Conservation (phyloP, 2,329 filamentous ascomycete species). For the Metarhizium brunneum region DNA sequence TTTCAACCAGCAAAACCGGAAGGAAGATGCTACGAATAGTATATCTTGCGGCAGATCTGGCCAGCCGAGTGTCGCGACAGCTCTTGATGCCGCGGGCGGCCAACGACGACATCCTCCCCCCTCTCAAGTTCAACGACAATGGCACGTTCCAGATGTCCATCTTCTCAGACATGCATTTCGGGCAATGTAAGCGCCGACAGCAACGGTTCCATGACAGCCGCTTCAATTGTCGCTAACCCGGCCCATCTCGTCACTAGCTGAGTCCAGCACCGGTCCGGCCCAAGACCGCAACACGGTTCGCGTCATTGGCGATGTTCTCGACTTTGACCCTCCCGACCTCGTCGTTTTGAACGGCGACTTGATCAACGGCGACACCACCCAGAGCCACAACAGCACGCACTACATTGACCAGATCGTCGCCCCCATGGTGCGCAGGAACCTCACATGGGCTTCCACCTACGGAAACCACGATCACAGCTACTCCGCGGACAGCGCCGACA, state of each 20-base stretch:
- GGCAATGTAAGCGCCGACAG: neutral
- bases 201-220: neutral
- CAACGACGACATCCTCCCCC: too few species aligned
- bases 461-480: conserved; percentile 60
- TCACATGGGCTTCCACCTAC: conserved; percentile 59
- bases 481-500: conserved; percentile 40
- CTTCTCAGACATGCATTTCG: conserved; percentile 4
- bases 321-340: conserved; percentile 46
- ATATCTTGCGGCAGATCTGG: too few species aligned
- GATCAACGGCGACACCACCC: conserved; percentile 57
- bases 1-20: too few species aligned
- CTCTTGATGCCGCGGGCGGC: too few species aligned
- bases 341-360: conserved; percentile 65
- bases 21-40: too few species aligned
- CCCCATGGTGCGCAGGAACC: conserved; percentile 43
- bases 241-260: too few species aligned
- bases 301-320: conserved; percentile 50
- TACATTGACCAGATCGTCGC: conserved; percentile 51
- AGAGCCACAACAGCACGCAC: conserved; percentile 38
- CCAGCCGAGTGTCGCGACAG: too few species aligned
- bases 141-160: conserved; percentile 2
- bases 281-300: conserved; percentile 47
- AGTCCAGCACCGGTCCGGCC: conserved; percentile 19
- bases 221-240: too few species aligned
- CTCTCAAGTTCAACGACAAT: neutral